Conservation (phyloP, 371 early-diverging fungal species). For the Coemansia sp. region DNA sequence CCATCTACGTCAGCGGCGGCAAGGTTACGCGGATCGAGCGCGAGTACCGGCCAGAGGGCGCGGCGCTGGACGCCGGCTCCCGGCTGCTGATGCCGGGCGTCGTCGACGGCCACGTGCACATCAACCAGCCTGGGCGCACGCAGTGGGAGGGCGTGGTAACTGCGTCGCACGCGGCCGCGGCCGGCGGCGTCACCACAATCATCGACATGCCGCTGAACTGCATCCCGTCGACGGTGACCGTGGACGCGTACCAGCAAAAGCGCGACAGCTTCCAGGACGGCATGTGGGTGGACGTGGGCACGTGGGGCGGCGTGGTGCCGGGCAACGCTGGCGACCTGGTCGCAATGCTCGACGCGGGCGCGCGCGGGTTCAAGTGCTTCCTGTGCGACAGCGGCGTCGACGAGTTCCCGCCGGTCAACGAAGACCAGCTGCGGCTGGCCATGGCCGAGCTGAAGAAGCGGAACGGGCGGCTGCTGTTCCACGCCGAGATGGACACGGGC, state of each 20-base stretch:
- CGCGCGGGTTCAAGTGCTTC: slow-evolving; percentile 82
- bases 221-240: slow-evolving; percentile 80
- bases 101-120: slow-evolving; percentile 79
- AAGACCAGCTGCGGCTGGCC: slow-evolving; percentile 64
- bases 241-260: slow-evolving; percentile 64
- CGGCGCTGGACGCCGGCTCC: slow-evolving; percentile 55
- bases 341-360: slow-evolving; percentile 66
- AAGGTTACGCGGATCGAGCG: slow-evolving; percentile 36
- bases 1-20: slow-evolving; percentile 44
- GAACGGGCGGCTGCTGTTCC: slow-evolving; percentile 66
- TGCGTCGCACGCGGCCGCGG: slow-evolving; percentile 78
- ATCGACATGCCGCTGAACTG: slow-evolving; percentile 88
- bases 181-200: slow-evolving; percentile 76
- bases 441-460: slow-evolving; percentile 60
- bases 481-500: slow-evolving; percentile 69
- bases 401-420: slow-evolving; percentile 79
- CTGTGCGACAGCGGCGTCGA: slow-evolving; percentile 82
- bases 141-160: slow-evolving; percentile 85
- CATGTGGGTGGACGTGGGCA: slow-evolving; percentile 77
- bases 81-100: slow-evolving; percentile 72
- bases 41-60: slow-evolving; percentile 31
- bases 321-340: slow-evolving; percentile 64
- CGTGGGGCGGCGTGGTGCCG: slow-evolving; percentile 81
- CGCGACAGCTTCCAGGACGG: slow-evolving; percentile 64
- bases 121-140: slow-evolving; percentile 82